phyloP scores from a whole-genome alignment of 2,329 filamentous ascomycete species.

The Dactylellina leptospora region DNA sequence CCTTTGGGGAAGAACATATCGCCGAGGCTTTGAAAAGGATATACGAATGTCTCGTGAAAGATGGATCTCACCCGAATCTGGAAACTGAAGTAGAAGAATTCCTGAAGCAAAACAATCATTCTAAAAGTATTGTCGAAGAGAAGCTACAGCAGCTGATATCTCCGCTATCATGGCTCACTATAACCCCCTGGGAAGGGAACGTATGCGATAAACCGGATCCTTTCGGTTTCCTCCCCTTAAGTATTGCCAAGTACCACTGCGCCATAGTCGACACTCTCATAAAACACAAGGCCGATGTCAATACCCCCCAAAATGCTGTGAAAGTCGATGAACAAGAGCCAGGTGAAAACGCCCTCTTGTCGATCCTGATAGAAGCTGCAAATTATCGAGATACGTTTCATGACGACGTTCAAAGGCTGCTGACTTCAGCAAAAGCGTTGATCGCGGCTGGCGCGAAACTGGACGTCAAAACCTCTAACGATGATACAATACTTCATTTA shows the following conservation, averaged over 20 bases:
- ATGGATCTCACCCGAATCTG: not conserved
- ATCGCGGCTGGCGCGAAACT: conserved; percentile 15
- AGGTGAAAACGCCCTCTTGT: not conserved
- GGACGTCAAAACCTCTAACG: not conserved
- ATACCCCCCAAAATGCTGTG: not conserved
- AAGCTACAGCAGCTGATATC: conserved; percentile 12
- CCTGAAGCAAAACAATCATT: not conserved
- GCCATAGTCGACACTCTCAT: conserved; percentile 1
- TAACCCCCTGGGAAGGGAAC: not conserved
- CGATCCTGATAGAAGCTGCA: not conserved
- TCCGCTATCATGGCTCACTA: not conserved
- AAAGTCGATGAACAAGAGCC: no score
- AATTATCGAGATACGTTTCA: not conserved
- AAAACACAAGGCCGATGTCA: conserved; percentile 13
- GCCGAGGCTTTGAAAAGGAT: not conserved
- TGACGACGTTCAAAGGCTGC: not conserved
- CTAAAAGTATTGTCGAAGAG: not conserved
- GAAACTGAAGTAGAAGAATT: not conserved
- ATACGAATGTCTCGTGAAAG: not conserved
- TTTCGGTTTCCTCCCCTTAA: not conserved
- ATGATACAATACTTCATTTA: not conserved
- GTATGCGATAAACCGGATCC: conserved; percentile 24
- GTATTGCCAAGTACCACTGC: not conserved
- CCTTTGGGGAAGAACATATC: no score
- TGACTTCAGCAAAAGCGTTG: conserved; percentile 7